Evolutionary conservation across 2,329 filamentous ascomycete species (phyloP), one percentile per base, ranked within the genome.

Genomic region (Exophiala alcalophila): DNA sequence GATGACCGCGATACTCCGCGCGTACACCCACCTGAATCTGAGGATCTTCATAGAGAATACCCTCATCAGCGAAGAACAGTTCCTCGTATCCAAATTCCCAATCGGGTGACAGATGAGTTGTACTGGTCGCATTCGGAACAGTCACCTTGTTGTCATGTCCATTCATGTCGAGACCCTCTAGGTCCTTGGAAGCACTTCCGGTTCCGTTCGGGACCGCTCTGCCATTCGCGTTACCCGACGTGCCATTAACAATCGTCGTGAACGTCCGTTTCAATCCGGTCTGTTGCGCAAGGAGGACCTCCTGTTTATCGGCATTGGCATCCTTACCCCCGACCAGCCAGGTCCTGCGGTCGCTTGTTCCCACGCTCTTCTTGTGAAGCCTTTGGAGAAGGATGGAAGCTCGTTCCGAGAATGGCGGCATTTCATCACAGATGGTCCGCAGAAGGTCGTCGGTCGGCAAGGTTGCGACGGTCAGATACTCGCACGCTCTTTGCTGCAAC

Each of bases 271-370:
- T 94, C 43, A 96, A 75, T 9, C 86, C 86, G 8, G 83, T 82
- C 49, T 84, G 84, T 64, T 92, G 87, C 20, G 82, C 83, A 66
- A 96, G 78, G 51, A 79, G 80, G 47, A 94, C 78, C 62, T 95
- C 90, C 42, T 81, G 77, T 30, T 81, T 73, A 59, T 94, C 88
- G 1, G 80, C 73, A 61, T 96, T 96, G 44, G 90, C 91, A 61
- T 94, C 89, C 68, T 95, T 96, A 47, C 89, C 91, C 50, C 91
- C 91, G n/a, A 97, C 86, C 18, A 96, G 83, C 92, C 92, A 98
- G 2, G 92, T 97, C 49, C 91, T 80, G 69, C 94, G 94, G 65
- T 98, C 92, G 61, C 87, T 94, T 10, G 88, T 92, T 48, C 85
- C 86, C 33, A 85, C 86, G 59, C 94, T 89, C 69, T 94, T 97